Conservation (phyloP, 176 grass and related monocot genomes). For the Cenchrus purpureus region DNA sequence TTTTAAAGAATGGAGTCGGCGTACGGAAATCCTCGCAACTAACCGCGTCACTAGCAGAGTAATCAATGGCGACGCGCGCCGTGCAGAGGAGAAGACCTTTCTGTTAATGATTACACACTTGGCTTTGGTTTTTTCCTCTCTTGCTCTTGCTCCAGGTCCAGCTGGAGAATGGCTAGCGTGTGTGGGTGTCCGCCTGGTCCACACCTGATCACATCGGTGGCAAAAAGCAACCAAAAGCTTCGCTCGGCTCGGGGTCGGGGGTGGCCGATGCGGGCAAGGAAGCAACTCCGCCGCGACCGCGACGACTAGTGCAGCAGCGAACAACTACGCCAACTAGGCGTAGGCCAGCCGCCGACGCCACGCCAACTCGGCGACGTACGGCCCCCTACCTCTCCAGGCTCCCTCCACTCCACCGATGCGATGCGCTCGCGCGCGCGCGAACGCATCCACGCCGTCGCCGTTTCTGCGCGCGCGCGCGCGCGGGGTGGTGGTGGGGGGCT, state of each 20-base stretch:
- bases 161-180: neutral
- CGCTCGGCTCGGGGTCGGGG: neutral
- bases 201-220: constrained; percentile 32
- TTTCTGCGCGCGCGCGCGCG: neutral
- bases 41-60: neutral
- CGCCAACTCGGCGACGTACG: constrained; percentile 5
- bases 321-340: constrained; percentile 18
- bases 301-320: neutral
- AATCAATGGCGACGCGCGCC: neutral
- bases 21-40: neutral
- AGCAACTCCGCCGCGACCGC: constrained; percentile 6
- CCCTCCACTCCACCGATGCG: neutral
- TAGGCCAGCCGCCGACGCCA: constrained; percentile 20
- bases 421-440: neutral
- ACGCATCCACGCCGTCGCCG: neutral
- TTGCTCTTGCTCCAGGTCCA: neutral
- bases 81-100: neutral
- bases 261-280: constrained; percentile 44
- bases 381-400: no score
- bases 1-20: no score
- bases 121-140: neutral
- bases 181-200: neutral
- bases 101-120: constrained; percentile 11
- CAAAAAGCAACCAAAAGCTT: neutral
- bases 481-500: no score